Evolutionary conservation across 306 rosid genomes (phyloP), one percentile per base, ranked within the genome.

Genomic region (Potentilla sterilis): DNA sequence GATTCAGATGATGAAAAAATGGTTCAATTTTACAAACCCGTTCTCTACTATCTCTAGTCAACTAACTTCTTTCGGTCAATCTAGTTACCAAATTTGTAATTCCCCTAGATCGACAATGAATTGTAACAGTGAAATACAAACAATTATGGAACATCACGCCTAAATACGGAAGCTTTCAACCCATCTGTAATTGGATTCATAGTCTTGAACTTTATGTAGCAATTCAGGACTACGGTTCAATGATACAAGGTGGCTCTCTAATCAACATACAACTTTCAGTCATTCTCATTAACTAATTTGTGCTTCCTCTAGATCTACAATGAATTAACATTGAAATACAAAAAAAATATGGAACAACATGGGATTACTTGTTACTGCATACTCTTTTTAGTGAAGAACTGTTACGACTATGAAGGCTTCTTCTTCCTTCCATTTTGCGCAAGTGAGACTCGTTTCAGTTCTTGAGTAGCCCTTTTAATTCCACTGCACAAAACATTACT

Each of bases 391-490:
- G 51, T 52, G 62, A 72, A 65, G 59, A 58, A 67, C 40, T 22
- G n/a, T 19, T 73, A 18, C 71, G 34, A 62, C 77, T 81, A 91
- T 2, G 84, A 83, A 46, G 97, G 95, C 75, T 91, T 91, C 73
- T 89, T 88, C 90, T 91, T 91, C 62, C 84, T 78, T 58, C 81
- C 78, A 58, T 69, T 73, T 77, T 79, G 87, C 2, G 89, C 74
- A 63, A 87, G 87, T 1, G 92, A 78, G 70, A 91, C 73, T 12
- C 91, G 95, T 80, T 74, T 88, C 84, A 91, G 79, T 71, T 78
- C 71, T 77, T 85, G 90, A 3, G 80, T 76, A 72, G 80, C 87
- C 70, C 74, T 85, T 81, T 77, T 85, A 78, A 91, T 67, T 64
- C 95, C 97, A 73, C 97, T 89, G 91, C 77, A 79, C 59, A 74